These are phyloP conservation scores for Clonostachys chloroleuca DNA, from an alignment of 2,329 filamentous ascomycete genomes.

Conservation along the genomic window DNA sequence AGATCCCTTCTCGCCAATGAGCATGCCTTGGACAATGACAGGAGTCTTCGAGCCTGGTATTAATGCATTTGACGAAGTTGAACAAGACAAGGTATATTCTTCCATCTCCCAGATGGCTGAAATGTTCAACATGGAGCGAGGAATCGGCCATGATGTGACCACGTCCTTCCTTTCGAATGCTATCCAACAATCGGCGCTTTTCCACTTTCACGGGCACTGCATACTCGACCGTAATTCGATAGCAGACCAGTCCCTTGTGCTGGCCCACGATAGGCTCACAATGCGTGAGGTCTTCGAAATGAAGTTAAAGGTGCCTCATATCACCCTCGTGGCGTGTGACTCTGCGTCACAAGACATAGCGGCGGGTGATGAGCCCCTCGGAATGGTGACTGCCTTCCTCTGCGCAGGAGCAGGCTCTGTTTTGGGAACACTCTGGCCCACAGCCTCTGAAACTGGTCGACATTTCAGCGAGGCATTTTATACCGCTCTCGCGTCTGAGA, in stretches of 20 bases:
- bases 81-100: neutral
- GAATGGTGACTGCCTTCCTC: neutral
- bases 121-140: neutral
- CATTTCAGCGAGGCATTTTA: neutral
- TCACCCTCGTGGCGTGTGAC: constrained; percentile 1
- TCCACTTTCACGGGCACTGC: constrained; percentile 3
- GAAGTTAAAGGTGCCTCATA: neutral
- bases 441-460: neutral
- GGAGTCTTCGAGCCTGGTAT: neutral
- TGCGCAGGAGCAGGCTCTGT: constrained; percentile 1
- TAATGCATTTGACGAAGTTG: neutral
- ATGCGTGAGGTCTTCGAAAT: neutral
- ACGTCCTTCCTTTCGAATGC: neutral
- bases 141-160: neutral
- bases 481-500: neutral
- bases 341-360: neutral
- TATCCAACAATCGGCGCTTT: neutral
- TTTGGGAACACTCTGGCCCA: constrained; percentile 12
- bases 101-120: neutral
- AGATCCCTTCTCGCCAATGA: too few relatives aligned
- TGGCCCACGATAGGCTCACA: neutral
- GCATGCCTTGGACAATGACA: neutral
- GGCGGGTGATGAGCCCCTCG: constrained; percentile 1
- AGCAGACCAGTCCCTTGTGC: neutral
- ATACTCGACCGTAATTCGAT: neutral